Percentiles rank a stretch among this genome's conserved stretches.
phyloP scores from a whole-genome alignment of 2,329 filamentous ascomycete species.

The Polytolypa hystricis region DNA sequence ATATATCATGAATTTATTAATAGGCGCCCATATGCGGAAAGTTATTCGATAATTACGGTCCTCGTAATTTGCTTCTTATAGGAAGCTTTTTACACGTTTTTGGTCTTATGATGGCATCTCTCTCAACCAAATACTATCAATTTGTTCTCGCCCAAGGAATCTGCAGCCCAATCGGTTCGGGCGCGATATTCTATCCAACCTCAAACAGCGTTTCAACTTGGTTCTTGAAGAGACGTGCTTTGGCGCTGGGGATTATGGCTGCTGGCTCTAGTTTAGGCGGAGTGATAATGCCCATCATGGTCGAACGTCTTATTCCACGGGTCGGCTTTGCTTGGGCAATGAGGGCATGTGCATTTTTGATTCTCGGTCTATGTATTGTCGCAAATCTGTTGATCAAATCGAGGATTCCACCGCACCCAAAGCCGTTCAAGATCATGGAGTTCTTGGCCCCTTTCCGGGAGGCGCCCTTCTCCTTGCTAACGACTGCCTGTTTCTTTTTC shows the following conservation, averaged over 20 bases:
- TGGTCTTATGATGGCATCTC: slow-evolving; percentile 47
- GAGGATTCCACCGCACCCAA: slow-evolving; percentile 23
- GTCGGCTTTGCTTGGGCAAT: slow-evolving; percentile 49
- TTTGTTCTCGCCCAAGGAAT: slow-evolving; percentile 46
- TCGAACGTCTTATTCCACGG: slow-evolving; percentile 41
- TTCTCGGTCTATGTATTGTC: slow-evolving; percentile 47
- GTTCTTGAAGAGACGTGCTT: slow-evolving; percentile 43
- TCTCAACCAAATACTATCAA: slow-evolving; percentile 46
- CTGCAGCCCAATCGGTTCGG: slow-evolving; percentile 41
- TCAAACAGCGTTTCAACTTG: slow-evolving; percentile 34
- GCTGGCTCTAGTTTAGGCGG: slow-evolving; percentile 47
- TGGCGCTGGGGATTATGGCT: slow-evolving; percentile 44
- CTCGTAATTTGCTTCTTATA: slow-evolving; percentile 41
- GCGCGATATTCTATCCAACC: slow-evolving; percentile 39
- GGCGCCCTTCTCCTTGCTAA: slow-evolving; percentile 33
- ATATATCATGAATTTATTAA: slow-evolving; percentile 19
- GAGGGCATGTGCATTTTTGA: slow-evolving; percentile 47
- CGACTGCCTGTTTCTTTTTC: slow-evolving; percentile 43
- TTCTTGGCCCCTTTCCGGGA: slow-evolving; percentile 41
- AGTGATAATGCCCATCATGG: slow-evolving; percentile 53
- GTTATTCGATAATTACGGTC: slow-evolving; percentile 53
- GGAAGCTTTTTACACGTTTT: slow-evolving; percentile 47
- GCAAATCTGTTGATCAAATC: slow-evolving; percentile 43
- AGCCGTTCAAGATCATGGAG: slow-evolving; percentile 37
- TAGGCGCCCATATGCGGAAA: slow-evolving; percentile 53